Evolutionary conservation across 1,284 basidiomycete species (phyloP), one percentile per base, ranked within the genome.

Genomic region (Caloboletus firmus): DNA sequence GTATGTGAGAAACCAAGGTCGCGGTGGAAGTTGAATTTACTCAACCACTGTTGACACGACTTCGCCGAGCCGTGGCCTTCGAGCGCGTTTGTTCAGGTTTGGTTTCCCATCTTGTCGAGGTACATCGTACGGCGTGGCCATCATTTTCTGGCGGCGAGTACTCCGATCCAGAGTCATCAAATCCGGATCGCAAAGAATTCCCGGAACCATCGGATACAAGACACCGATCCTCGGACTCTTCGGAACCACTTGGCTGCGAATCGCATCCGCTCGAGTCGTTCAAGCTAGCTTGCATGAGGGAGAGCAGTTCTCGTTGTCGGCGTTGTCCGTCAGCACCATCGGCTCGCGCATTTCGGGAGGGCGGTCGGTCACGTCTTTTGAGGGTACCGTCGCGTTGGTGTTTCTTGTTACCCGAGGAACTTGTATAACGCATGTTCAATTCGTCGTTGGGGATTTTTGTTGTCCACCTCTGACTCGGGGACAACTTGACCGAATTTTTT

Each of bases 131-230:
- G 17, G 15, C 45, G 7, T 52, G 49, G n/a, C 35, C 44, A 32
- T 58, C 52, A 31, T 64, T 64, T 31, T 62, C 53, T n/a, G 53
- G 61, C 11, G 63, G 60, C 17, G 67, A 74, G 46, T 68, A 66
- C 39, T 69, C 71, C 1, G 64, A 68, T 24, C 52, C 61, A 48
- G 69, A 68, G 30, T 70, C 66, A 18, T 65, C 55, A 12, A 62
- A 60, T 7, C 41, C 40, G 4, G 61, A 63, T 30, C 45, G 64
- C 20, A 67, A 48, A 35, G 66, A 66, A 47, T 56, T 45, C 1
- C 58, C 62, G 0, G 66, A 67, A 5, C 50, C 53, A 10, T 63
- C 56, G 6, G 63, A 62, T 18, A 36, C 45, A 30, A 52, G 53
- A 44, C 37, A 49, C 2, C 22, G 65, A 54, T 47, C 57, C 7